Percentiles rank a stretch among this genome's conserved stretches.
These are phyloP conservation scores for Lavandula angustifolia DNA, from an alignment of 257 asterid genomes.

Conservation along the genomic window DNA sequence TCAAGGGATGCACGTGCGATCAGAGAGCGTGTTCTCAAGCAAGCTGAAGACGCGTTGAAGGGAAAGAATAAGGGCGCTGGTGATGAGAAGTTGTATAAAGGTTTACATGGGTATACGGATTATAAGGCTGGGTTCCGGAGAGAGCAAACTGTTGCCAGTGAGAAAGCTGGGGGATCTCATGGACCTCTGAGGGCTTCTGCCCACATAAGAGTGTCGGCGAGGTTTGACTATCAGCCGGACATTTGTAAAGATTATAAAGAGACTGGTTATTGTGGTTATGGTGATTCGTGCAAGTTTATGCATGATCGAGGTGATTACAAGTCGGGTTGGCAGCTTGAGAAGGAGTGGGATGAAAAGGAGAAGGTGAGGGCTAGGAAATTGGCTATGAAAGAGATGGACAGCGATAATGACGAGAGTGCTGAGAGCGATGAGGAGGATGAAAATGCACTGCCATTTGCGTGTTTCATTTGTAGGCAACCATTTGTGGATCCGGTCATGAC, in stretches of 20 bases:
- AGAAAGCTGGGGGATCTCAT: conserved; percentile 93
- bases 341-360: conserved; percentile 90
- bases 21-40: conserved; percentile 77
- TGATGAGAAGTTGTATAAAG: conserved; percentile 69
- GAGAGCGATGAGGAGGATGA: conserved; percentile 78
- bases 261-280: conserved; percentile 97
- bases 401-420: conserved; percentile 51
- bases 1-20: conserved; percentile 81
- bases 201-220: conserved; percentile 85
- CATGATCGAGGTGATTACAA: conserved; percentile 96
- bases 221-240: conserved; percentile 98
- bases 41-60: conserved; percentile 65
- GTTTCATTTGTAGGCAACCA: conserved; percentile 88
- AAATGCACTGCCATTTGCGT: conserved; percentile 78
- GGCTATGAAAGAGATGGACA: conserved; percentile 60
- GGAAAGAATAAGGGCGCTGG: conserved; percentile 60
- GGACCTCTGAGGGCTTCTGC: conserved; percentile 97
- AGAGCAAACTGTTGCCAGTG: conserved; percentile 83
- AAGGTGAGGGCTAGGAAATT: conserved; percentile 63
- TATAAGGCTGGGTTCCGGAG: conserved; percentile 91
- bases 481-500: conserved; percentile 89
- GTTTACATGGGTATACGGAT: conserved; percentile 84
- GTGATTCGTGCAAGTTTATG: conserved; percentile 95
- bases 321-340: conserved; percentile 95
- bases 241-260: conserved; percentile 94